These are phyloP conservation scores for Phytopythium kandeliae DNA, from an alignment of 352 stramenopile genomes.

Conservation along the genomic window DNA sequence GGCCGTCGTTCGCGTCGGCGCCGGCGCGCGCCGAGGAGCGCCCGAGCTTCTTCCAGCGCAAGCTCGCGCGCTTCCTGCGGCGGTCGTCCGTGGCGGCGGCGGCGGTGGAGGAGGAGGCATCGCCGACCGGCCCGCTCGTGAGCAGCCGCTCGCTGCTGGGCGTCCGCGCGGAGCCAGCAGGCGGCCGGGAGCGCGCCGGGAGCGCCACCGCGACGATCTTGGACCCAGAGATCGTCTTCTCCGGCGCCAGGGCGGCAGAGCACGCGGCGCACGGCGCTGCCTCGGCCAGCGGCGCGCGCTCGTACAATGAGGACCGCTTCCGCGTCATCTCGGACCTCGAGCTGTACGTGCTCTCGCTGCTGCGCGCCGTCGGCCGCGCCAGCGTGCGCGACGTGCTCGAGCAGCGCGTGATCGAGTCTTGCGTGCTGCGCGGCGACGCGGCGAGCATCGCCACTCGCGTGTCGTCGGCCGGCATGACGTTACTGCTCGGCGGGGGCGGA, in stretches of 20 bases:
- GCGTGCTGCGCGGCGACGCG: constrained; percentile 29
- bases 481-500: neutral
- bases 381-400: constrained; percentile 21
- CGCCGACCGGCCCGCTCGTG: constrained; percentile 8
- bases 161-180: constrained; percentile 1
- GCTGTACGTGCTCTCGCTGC: constrained; percentile 39
- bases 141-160: constrained; percentile 5
- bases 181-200: too few species aligned
- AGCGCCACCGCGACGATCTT: constrained; percentile 12
- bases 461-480: neutral
- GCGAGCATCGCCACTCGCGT: constrained; percentile 26
- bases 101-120: neutral
- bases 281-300: constrained; percentile 38
- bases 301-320: constrained; percentile 64
- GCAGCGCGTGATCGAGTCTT: constrained; percentile 37
- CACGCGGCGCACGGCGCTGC: constrained; percentile 10
- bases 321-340: constrained; percentile 68
- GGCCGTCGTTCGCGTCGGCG: constrained; percentile 10
- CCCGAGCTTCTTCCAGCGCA: constrained; percentile 40
- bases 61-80: constrained; percentile 41
- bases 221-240: constrained; percentile 53
- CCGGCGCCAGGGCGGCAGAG: constrained; percentile 10
- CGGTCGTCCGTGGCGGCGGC: constrained; percentile 33
- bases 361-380: constrained; percentile 23
- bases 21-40: constrained; percentile 23